Evolutionary conservation across 345 rosid genomes (phyloP), one percentile per base, ranked within the genome.

Genomic region (Hibiscus trionum): DNA sequence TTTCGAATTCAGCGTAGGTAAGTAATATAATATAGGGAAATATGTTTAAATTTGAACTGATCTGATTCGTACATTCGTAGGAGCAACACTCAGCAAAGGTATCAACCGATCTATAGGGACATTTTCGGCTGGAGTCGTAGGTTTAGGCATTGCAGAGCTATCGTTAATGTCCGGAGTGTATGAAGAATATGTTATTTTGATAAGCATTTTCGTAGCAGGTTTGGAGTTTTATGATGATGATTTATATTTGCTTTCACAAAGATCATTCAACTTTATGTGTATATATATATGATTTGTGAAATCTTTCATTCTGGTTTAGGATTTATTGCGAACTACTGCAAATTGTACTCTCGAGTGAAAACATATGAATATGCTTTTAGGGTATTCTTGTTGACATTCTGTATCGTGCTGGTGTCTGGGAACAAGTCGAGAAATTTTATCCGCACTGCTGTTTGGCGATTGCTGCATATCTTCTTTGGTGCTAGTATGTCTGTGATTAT

Each of bases 91-190:
- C 62, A 87, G 72, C 52, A 93, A 90, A 77, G 98, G 98, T 39
- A 88, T 93, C 77, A 90, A 93, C 80, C 87, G 98, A 35, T 95
- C 90, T 7, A 5, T 93, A 37, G 98, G 98, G 15, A 93, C 98
- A 64, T 50, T 93, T 6, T 86, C 91, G 16, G 98, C 97, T 10
- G 98, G 91, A 58, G 86, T 82, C 11, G 87, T 93, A 44, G 89
- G 95, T 70, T 86, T 93, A 42, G 91, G 93, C 69, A 82, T 90
- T 8, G 93, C 98, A 0, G 90, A 86, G 79, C 69, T 93, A 44
- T 79, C 90, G 24, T 21, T 80, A n/a, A 58, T 64, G 31, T 75
- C 84, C 0, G 91, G 91, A 71, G 69, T 64, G 29, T 82, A 79
- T 27, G 80, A 83, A 66, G 86, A 90, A 80, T 72, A 66, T 61